Conservation (phyloP, 805 yeast species). For the Gaillardinia entomophila region DNA sequence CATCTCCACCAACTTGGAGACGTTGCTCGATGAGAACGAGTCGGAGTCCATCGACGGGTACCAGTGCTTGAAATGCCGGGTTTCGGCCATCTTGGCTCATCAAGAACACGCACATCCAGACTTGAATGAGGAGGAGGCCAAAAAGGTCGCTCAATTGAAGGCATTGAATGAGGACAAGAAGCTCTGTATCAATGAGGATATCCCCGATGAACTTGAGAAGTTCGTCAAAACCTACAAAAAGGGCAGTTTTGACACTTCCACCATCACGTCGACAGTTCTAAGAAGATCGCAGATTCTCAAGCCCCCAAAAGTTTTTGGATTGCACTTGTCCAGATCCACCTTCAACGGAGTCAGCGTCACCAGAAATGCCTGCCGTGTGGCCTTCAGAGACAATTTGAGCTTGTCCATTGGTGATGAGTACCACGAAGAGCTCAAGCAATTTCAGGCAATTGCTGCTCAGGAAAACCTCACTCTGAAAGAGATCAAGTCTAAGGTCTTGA, state of each 20-base stretch:
- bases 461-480: slow-evolving; percentile 8
- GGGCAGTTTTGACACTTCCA: slow-evolving; percentile 37
- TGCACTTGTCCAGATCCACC: slow-evolving; percentile 85
- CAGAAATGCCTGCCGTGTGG: slow-evolving; percentile 70
- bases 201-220: slow-evolving; percentile 43
- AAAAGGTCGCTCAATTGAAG: slow-evolving; percentile 27
- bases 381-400: slow-evolving; percentile 51
- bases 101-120: slow-evolving; percentile 19
- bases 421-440: slow-evolving; percentile 28
- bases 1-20: slow-evolving; percentile 39
- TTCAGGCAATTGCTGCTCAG: slow-evolving; percentile 19
- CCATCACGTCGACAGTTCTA: slow-evolving; percentile 58
- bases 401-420: slow-evolving; percentile 43
- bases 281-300: slow-evolving; percentile 56
- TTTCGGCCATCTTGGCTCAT: slow-evolving; percentile 22
- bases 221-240: slow-evolving; percentile 44
- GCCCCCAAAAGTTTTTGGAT: slow-evolving; percentile 65
- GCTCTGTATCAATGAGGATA: slow-evolving; percentile 58
- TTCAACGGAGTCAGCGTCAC: slow-evolving; percentile 61
- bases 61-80: slow-evolving; percentile 69
- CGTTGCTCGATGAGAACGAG: slow-evolving; percentile 51
- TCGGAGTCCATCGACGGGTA: slow-evolving; percentile 72
- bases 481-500: slow-evolving; percentile 16
- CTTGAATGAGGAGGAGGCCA: slow-evolving; percentile 17
- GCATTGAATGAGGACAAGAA: slow-evolving; percentile 29